Evolutionary conservation across 1,284 basidiomycete species (phyloP).

Genomic region (Microbotryum violaceum): DNA sequence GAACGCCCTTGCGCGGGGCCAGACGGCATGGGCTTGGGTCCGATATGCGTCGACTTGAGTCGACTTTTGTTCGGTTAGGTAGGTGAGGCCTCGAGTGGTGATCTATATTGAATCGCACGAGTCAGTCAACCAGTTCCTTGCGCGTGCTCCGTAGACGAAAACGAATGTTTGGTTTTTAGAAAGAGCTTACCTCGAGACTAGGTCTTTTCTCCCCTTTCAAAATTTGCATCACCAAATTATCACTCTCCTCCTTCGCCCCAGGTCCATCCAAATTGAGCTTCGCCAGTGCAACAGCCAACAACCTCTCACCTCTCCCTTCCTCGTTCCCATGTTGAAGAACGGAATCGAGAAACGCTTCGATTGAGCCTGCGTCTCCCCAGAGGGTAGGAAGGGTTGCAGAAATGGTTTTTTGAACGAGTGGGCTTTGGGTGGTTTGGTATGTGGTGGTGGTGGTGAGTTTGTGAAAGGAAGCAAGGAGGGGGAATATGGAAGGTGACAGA

Average conservation of each 20-base stretch:
- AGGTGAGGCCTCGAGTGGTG: conserved; percentile 48
- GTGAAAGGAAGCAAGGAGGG: conserved; percentile 61
- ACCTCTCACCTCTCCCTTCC: conserved; percentile 46
- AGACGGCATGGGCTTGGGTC: conserved; percentile 48
- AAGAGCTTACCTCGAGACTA: conserved; percentile 49
- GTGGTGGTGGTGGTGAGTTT: conserved; percentile 37
- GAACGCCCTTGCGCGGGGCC: conserved; percentile 59
- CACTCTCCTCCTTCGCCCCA: conserved; percentile 50
- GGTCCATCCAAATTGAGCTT: conserved; percentile 48
- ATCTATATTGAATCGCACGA: conserved; percentile 40
- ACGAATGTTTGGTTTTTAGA: background rate
- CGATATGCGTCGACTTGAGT: conserved; percentile 55
- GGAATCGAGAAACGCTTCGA: conserved; percentile 63
- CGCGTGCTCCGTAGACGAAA: too few species aligned
- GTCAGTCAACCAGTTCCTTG: background rate
- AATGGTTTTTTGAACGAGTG: conserved; percentile 41
- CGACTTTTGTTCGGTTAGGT: conserved; percentile 43
- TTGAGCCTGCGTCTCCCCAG: conserved; percentile 51
- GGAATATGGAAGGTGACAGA: conserved; percentile 57
- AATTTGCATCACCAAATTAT: conserved; percentile 52
- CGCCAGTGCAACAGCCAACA: conserved; percentile 58
- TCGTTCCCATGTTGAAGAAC: conserved; percentile 51
- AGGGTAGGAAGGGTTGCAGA: conserved; percentile 47
- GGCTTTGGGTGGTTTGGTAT: conserved; percentile 35
- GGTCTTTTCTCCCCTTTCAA: conserved; percentile 48